Conservation (phyloP, 192 early-diverging fungal genomes). For the Coemansia sp. region DNA sequence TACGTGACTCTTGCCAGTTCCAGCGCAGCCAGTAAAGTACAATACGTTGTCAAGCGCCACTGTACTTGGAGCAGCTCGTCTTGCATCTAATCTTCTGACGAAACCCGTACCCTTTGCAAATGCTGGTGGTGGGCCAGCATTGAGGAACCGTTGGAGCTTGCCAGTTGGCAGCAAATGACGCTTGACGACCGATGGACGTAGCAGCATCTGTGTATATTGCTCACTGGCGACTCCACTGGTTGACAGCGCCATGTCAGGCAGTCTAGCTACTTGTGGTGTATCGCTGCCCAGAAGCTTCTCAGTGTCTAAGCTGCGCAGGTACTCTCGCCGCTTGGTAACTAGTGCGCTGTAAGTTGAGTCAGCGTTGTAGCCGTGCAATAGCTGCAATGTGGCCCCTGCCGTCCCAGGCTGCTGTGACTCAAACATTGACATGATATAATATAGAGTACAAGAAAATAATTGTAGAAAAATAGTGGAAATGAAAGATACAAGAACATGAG, state of each 20-base stretch:
- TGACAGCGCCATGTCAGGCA: background rate
- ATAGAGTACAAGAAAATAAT: background rate
- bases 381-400: background rate
- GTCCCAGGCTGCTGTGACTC: background rate
- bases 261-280: background rate
- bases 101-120: background rate
- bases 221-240: background rate
- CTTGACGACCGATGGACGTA: slow-evolving; percentile 5
- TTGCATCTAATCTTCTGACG: background rate
- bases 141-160: slow-evolving; percentile 4
- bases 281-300: background rate
- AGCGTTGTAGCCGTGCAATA: background rate
- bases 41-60: background rate
- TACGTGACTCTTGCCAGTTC: slow-evolving; percentile 14
- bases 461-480: background rate
- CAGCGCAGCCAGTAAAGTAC: slow-evolving; percentile 7
- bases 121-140: background rate
- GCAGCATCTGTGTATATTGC: background rate
- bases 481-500: background rate
- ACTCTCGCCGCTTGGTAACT: background rate
- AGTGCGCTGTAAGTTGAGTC: background rate
- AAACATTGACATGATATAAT: background rate
- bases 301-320: background rate
- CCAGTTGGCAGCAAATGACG: background rate
- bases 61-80: background rate